Conservation (phyloP, 495 filamentous ascomycete genomes). For the Hyaloscypha hepaticicola region DNA sequence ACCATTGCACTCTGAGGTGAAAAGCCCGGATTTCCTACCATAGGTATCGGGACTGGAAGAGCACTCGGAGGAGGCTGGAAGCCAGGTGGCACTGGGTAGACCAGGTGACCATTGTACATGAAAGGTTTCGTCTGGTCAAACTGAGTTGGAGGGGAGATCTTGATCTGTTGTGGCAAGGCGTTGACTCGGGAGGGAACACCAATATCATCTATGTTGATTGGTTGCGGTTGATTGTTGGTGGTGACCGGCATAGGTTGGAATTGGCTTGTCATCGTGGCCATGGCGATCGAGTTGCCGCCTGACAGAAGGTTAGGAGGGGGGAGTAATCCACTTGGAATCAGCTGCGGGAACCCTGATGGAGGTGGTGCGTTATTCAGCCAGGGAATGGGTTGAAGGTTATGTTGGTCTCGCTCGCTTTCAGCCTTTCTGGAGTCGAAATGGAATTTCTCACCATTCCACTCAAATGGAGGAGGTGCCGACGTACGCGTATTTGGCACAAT, state of each 20-base stretch:
- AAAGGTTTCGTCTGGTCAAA: conserved; percentile 47
- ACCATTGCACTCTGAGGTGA: conserved; percentile 3
- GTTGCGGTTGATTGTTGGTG: conserved; percentile 1
- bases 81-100: conserved; percentile 41
- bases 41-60: conserved; percentile 16
- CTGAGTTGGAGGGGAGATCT: conserved; percentile 43
- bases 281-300: conserved; percentile 11
- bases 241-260: conserved; percentile 19
- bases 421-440: conserved; percentile 21
- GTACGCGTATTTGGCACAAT: conserved; percentile 57
- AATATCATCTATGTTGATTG: conserved; percentile 27
- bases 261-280: conserved; percentile 28
- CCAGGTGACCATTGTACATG: conserved; percentile 47
- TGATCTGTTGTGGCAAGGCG: conserved; percentile 31
- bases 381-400: neutral
- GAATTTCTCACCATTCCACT: conserved; percentile 30
- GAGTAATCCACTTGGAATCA: conserved; percentile 10
- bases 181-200: conserved; percentile 34
- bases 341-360: conserved; percentile 9
- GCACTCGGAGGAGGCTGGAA: conserved; percentile 22
- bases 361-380: conserved; percentile 11
- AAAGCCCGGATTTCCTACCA: conserved; percentile 27
- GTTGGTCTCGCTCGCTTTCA: neutral
- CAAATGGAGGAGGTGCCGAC: conserved; percentile 24
- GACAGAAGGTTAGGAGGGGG: conserved; percentile 12